Base-by-base conservation (phyloP, 1,284 basidiomycete genomes). In the Microbotryum saponariae region DNA sequence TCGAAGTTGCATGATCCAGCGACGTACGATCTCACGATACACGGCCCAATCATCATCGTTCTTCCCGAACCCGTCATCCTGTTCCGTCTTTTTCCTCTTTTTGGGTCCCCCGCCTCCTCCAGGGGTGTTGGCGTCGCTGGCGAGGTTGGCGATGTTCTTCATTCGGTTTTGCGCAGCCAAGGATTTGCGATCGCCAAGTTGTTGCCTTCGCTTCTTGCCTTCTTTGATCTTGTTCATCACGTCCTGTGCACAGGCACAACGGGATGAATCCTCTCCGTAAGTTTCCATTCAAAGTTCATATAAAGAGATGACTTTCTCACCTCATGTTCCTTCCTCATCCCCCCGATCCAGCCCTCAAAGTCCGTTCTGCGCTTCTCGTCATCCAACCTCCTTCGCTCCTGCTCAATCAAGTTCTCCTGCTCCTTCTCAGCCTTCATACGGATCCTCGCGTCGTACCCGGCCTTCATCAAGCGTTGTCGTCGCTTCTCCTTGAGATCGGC, bases 41-140 rank as follows among this genome's bases (percentile, higher is more conserved):
- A 98, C 92, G 0, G 87, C 87, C 94, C 96, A 98, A 75, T 98
- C 94, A 20, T 87, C 90, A 73, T 98, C 94, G 69, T 97, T 88
- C 33, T 86, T 87, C 1, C 96, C 93, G 72, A 98, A 99, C 74
- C 82, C 88, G 71, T 98, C 96, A 78, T 97, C 88, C 67, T 84
- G 82, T 6, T 83, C 84, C 1, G 44, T 80, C 82, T 76, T 89
- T 61, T 68, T 64, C 20, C 69, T 58, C 65, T 70, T 70, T 61
- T 83, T 62, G 42, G 76, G 77, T 89, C 89, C 78, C 88, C 87
- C 73, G 50, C 73, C 74, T 2, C 83, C 79, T 16, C 85, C 80
- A 4, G 37, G 9, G 37, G 86, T 81, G 57, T 89, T 87, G 63
- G 92, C 89, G 37, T 78, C 78, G 6, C 85, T 86, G 0, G 94